Percentiles rank a stretch among this genome's conserved stretches.
These are phyloP conservation scores for Hordeum marinum DNA, from an alignment of 176 grass and related monocot species.

Conservation along the genomic window DNA sequence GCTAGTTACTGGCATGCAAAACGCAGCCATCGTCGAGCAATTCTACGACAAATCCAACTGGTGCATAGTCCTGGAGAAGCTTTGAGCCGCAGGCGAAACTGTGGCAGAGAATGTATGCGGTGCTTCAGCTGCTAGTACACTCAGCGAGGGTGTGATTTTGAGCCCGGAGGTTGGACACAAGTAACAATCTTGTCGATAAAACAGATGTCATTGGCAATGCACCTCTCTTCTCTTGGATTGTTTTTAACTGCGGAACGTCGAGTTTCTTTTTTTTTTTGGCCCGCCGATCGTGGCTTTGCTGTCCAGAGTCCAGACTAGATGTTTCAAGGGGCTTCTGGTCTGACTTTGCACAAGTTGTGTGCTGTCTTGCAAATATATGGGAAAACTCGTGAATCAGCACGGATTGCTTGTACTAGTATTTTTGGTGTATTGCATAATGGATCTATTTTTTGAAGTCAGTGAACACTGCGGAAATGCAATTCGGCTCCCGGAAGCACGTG, in stretches of 20 bases:
- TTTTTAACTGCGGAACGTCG: neutral
- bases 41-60: conserved; percentile 99
- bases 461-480: too few species aligned
- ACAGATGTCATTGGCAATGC: neutral
- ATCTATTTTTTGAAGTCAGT: neutral
- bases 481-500: too few species aligned
- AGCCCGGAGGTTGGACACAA: neutral
- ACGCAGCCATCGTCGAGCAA: conserved; percentile 60
- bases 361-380: neutral
- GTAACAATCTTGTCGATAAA: neutral
- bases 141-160: neutral
- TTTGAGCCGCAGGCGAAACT: conserved; percentile 18
- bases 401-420: neutral
- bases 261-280: neutral
- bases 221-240: neutral
- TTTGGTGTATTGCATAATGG: neutral
- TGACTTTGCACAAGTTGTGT: neutral
- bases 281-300: too few species aligned
- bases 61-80: conserved; percentile 94
- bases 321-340: neutral
- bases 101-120: neutral
- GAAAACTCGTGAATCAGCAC: neutral
- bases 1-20: conserved; percentile 75
- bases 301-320: neutral
- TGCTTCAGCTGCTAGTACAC: neutral